Evolutionary conservation across 129 eudicot species (phyloP).

Genomic region (Flaveria brownii): DNA sequence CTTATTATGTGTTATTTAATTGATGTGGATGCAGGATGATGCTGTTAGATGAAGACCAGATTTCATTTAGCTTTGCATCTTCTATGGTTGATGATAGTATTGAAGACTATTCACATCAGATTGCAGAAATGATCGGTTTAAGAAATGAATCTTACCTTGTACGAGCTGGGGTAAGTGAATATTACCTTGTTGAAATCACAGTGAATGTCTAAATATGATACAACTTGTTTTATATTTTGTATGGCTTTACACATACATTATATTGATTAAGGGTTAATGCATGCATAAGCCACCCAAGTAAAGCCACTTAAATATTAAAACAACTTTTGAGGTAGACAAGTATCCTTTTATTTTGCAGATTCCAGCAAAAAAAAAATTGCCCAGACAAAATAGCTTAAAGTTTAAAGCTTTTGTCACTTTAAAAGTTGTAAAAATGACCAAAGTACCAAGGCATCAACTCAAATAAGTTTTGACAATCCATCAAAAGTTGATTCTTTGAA

Average conservation of each 20-base stretch:
- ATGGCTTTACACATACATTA: slow-evolving; percentile 2
- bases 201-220: background rate
- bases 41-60: slow-evolving; percentile 97
- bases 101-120: slow-evolving; percentile 96
- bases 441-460: background rate
- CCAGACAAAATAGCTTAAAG: background rate
- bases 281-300: background rate
- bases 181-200: slow-evolving; percentile 19
- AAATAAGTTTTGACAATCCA: background rate
- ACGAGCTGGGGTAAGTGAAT: slow-evolving; percentile 84
- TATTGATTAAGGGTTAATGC: background rate
- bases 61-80: slow-evolving; percentile 82
- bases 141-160: slow-evolving; percentile 83
- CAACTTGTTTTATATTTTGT: background rate
- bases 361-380: background rate
- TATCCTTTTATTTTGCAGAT: background rate
- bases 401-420: background rate
- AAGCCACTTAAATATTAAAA: background rate
- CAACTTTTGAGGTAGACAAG: background rate
- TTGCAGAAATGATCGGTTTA: slow-evolving; percentile 97
- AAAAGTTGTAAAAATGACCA: background rate
- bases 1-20: background rate
- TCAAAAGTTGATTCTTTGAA: background rate
- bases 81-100: slow-evolving; percentile 73
- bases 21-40: slow-evolving; percentile 65